Evolutionary conservation across 805 yeast genomes (phyloP), one percentile per base, ranked within the genome.

Genomic region (Tetrapisispora iriomotensis): DNA sequence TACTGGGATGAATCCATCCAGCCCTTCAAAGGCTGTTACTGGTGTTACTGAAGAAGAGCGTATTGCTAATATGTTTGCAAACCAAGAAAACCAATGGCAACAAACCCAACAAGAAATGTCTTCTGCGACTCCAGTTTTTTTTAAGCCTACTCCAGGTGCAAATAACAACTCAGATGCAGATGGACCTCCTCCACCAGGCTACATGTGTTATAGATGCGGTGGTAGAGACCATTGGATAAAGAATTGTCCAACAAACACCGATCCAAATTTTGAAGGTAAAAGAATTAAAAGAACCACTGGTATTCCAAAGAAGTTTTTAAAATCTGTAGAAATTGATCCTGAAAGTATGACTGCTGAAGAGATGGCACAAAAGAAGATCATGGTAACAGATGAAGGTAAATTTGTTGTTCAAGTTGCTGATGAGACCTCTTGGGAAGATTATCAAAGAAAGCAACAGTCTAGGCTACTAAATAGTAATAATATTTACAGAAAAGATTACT

Each of bases 371-470:
- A 66, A 68, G 44, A 74, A 77, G 30, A 82, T 81, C 42, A 76
- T 92, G 82, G 77, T 92, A 49, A 87, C 87, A 24, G 97, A 88
- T 37, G 92, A 86, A 26, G 99, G 99, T 36, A 84, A 88, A 52
- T 92, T 83, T 58, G 98, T 92, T 4, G 82, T 86, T 36, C 96
- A 94, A n/a, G 77, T 88, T 44, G 97, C 97, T 0, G 98, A 92
- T 63, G 74, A 77, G 30, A 80, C 79, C 52, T 81, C 96, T 0
- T 90, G 98, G 98, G 77, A 79, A 39, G 77, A 72, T 35, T 88
- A 77, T 55, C 95, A 87, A 56, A 77, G 83, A 46, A 80, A 78
- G 56, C 68, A 62, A 51, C 58, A 59, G 39, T 50, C 53, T 21
- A 41, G 59, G 17, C 38, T 50, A 27, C 47, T 61, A 43, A 48